Evolutionary conservation across 106 monocot genomes (phyloP).

Genomic region (Dioscorea zingiberensis): DNA sequence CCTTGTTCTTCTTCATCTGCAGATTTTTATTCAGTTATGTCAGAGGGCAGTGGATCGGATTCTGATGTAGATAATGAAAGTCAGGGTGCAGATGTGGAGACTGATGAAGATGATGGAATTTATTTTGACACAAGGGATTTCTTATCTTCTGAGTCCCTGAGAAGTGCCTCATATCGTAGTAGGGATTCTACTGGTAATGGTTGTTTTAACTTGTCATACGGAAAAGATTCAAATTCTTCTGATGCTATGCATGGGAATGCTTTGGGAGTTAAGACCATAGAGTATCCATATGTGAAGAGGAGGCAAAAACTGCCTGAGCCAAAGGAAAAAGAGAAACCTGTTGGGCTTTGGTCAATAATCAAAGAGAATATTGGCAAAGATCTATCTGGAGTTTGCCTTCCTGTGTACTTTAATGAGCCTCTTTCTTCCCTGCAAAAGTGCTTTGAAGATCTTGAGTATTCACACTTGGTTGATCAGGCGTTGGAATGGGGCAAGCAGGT

Average conservation of each 20-base stretch:
- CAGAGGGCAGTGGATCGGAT: constrained; percentile 78
- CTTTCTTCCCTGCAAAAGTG: constrained; percentile 94
- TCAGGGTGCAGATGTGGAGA: constrained; percentile 78
- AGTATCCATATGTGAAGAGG: constrained; percentile 68
- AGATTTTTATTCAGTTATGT: constrained; percentile 96
- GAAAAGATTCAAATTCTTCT: constrained; percentile 15
- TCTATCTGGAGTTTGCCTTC: constrained; percentile 95
- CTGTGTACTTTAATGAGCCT: constrained; percentile 97
- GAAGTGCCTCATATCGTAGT: constrained; percentile 82
- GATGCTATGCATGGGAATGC: constrained; percentile 14
- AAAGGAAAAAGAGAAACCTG: constrained; percentile 92
- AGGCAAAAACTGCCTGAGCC: constrained; percentile 84
- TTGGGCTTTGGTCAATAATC: constrained; percentile 95
- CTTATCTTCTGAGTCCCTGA: constrained; percentile 72
- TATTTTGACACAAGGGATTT: constrained; percentile 88
- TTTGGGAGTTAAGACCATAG: constrained; percentile 28
- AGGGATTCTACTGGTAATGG: constrained; percentile 46
- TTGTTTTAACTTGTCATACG: constrained; percentile 16
- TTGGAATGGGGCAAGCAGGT: constrained; percentile 95
- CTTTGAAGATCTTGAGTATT: constrained; percentile 96
- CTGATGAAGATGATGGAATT: constrained; percentile 75
- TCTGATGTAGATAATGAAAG: constrained; percentile 96
- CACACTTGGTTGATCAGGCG: constrained; percentile 82
- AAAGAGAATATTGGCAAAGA: constrained; percentile 99
- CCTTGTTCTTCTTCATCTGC: constrained; percentile 1